These are phyloP conservation scores for Globomyces pollinis-pini DNA, from an alignment of 192 early-diverging fungal genomes.

Conservation along the genomic window DNA sequence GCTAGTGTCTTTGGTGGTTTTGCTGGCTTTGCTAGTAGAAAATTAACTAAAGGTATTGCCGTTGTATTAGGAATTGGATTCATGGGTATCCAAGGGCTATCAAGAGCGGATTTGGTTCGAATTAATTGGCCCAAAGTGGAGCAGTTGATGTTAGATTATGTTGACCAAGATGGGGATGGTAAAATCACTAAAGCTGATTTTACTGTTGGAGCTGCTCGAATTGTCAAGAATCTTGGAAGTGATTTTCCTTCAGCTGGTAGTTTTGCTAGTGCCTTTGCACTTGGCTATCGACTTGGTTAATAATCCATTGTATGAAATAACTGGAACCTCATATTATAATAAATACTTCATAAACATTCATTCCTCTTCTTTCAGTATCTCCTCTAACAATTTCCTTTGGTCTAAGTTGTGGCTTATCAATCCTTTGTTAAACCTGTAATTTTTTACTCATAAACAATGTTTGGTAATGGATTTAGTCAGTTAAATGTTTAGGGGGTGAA, in stretches of 20 bases:
- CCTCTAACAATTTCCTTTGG: too few relatives aligned
- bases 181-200: not conserved
- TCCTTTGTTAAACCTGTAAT: too few relatives aligned
- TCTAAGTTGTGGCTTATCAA: too few relatives aligned
- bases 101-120: not conserved
- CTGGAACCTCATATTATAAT: too few relatives aligned
- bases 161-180: slow-evolving; percentile 5
- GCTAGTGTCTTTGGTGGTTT: not conserved
- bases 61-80: not conserved
- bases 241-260: not conserved
- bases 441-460: too few relatives aligned
- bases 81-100: not conserved
- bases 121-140: slow-evolving; percentile 5
- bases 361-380: too few relatives aligned
- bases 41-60: not conserved
- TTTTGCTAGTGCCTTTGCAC: not conserved
- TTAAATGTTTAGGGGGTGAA: too few relatives aligned
- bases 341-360: too few relatives aligned
- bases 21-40: not conserved
- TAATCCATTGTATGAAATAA: too few relatives aligned
- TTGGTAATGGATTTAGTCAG: too few relatives aligned
- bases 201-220: not conserved
- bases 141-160: not conserved
- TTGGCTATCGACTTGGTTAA: not conserved
- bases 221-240: not conserved